phyloP scores from a whole-genome alignment of 2,329 filamentous ascomycete species.

The Metarhizium album region DNA sequence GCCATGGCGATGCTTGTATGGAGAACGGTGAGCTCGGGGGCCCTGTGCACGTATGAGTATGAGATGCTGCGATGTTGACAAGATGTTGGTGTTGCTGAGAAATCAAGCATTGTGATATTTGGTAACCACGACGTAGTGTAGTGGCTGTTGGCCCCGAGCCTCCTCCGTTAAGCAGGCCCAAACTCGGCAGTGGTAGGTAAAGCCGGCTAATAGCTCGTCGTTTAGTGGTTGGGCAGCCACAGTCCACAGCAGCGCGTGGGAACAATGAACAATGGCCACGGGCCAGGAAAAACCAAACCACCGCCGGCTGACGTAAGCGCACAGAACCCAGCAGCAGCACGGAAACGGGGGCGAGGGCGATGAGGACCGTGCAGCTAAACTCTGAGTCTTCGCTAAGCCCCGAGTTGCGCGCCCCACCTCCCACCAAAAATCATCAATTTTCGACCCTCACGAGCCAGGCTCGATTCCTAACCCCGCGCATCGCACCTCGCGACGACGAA shows the following conservation, averaged over 20 bases:
- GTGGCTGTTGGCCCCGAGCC: neutral
- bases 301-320: slow-evolving; percentile 8
- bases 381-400: slow-evolving; percentile 24
- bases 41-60: neutral
- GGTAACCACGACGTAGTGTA: no score
- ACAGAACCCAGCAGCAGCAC: slow-evolving; percentile 1
- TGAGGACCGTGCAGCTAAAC: neutral
- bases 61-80: slow-evolving; percentile 4
- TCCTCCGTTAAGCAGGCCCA: neutral
- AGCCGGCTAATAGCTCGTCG: neutral
- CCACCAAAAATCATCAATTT: slow-evolving; percentile 34
- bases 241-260: neutral
- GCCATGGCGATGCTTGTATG: slow-evolving; percentile 16
- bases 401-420: slow-evolving; percentile 27
- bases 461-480: slow-evolving; percentile 26
- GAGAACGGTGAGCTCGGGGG: neutral
- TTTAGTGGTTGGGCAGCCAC: neutral
- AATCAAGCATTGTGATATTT: slow-evolving; percentile 3
- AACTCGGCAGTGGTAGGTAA: neutral
- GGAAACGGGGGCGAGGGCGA: neutral
- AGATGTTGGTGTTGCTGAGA: slow-evolving; percentile 6
- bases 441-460: slow-evolving; percentile 17
- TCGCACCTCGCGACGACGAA: slow-evolving; percentile 18
- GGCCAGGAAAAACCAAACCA: slow-evolving; percentile 1
- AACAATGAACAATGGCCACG: neutral